Conservation (phyloP, 2,329 filamentous ascomycete genomes). For the Rhynchosporium agropyri region DNA sequence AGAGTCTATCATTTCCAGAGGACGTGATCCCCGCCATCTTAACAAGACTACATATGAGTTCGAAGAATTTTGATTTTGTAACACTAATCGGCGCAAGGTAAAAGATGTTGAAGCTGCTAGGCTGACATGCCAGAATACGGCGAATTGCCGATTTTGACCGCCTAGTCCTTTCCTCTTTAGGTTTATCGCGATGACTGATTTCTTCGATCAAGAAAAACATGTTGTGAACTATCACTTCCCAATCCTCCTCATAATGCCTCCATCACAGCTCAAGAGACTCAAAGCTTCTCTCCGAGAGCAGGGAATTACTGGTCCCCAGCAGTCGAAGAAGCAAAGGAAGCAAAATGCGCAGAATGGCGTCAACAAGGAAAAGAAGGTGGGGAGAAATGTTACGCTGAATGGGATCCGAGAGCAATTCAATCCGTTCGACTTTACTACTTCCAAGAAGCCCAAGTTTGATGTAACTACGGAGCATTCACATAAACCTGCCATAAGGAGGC, state of each 20-base stretch:
- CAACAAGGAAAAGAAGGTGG: slow-evolving; percentile 71
- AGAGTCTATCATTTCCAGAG: slow-evolving; percentile 36
- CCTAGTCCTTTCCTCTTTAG: slow-evolving; percentile 11
- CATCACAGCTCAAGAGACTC: slow-evolving; percentile 93
- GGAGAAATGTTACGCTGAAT: slow-evolving; percentile 76
- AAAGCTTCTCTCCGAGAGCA: slow-evolving; percentile 89
- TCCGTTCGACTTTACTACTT: slow-evolving; percentile 89
- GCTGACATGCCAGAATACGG: not conserved
- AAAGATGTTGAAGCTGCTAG: not conserved
- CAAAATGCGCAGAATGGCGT: slow-evolving; percentile 68
- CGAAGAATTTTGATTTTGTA: not conserved
- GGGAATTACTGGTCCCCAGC: slow-evolving; percentile 85
- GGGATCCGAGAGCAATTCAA: slow-evolving; percentile 96
- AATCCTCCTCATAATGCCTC: slow-evolving; percentile 66
- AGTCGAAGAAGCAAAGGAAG: slow-evolving; percentile 93
- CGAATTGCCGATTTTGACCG: slow-evolving; percentile 8
- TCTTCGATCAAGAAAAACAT: slow-evolving; percentile 27
- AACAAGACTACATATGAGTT: slow-evolving; percentile 32
- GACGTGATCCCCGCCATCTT: slow-evolving; percentile 40
- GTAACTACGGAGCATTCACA: slow-evolving; percentile 60
- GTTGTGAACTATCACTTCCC: slow-evolving; percentile 20
- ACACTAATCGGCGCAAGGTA: not conserved
- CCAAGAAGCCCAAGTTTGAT: slow-evolving; percentile 80
- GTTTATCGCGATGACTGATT: slow-evolving; percentile 33
- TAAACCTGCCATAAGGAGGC: slow-evolving; percentile 68